A percentile compares a stretch with the other conserved stretches of the same genome.
These are phyloP conservation scores for Chlamydomonas sp. DNA, from an alignment of 139 green algal genomes.

Conservation along the genomic window DNA sequence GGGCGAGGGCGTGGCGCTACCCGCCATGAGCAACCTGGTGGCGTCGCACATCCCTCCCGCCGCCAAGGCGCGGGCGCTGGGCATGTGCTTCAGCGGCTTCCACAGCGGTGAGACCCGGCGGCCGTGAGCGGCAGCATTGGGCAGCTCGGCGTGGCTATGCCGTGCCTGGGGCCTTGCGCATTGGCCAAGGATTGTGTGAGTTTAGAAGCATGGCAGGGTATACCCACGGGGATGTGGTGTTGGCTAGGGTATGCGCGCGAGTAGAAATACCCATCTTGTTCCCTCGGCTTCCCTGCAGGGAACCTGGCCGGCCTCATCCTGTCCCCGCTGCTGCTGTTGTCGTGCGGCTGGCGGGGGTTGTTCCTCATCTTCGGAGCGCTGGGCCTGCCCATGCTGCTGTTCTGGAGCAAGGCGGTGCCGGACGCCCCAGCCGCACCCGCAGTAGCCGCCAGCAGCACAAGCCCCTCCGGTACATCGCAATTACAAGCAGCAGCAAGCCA, in stretches of 20 bases:
- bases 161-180: no score
- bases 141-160: no score
- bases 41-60: conserved; percentile 66
- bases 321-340: conserved; percentile 80
- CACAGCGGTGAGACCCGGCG: conserved; percentile 65
- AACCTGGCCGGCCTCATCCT: conserved; percentile 86
- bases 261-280: no score
- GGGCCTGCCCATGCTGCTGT: conserved; percentile 74
- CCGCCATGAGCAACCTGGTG: conserved; percentile 94
- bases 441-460: neutral
- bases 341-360: conserved; percentile 79
- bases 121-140: no score
- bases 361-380: conserved; percentile 86
- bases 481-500: neutral
- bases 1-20: conserved; percentile 93
- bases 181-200: no score
- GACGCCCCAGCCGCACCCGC: neutral
- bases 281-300: conserved; percentile 48
- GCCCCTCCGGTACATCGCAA: neutral
- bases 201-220: neutral
- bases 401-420: conserved; percentile 79
- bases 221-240: no score
- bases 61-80: conserved; percentile 72
- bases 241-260: no score
- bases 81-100: conserved; percentile 83